Conservation (phyloP, 805 yeast genomes). For the Saccharomycopsis capsularis region DNA sequence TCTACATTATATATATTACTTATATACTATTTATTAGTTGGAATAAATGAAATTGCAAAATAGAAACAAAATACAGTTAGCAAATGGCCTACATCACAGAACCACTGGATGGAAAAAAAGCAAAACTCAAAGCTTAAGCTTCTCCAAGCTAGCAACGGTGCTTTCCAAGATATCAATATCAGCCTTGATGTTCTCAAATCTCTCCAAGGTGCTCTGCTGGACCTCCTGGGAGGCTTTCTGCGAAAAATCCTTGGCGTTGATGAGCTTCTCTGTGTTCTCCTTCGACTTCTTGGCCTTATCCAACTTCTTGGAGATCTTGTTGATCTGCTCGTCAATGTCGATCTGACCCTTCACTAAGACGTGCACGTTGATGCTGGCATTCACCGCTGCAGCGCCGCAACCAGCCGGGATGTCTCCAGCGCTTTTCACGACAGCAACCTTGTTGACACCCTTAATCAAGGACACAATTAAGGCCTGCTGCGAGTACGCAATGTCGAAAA, state of each 20-base stretch:
- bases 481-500: slow-evolving; percentile 46
- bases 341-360: slow-evolving; percentile 90
- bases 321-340: slow-evolving; percentile 85
- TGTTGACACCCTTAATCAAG: slow-evolving; percentile 83
- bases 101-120: no score
- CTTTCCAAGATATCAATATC: slow-evolving; percentile 87
- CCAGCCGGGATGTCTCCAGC: slow-evolving; percentile 71
- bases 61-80: no score
- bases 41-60: no score
- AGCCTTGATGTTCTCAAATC: slow-evolving; percentile 65
- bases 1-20: no score
- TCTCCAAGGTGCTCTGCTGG: slow-evolving; percentile 63
- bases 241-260: slow-evolving; percentile 68
- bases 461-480: slow-evolving; percentile 87
- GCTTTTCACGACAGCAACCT: slow-evolving; percentile 54
- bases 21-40: no score
- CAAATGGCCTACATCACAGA: no score
- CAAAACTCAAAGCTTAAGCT: slow-evolving; percentile 47
- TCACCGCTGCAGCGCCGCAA: slow-evolving; percentile 78
- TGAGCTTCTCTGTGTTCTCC: slow-evolving; percentile 46
- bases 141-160: slow-evolving; percentile 78
- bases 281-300: slow-evolving; percentile 55
- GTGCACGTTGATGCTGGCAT: slow-evolving; percentile 77
- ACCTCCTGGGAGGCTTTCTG: slow-evolving; percentile 80
- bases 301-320: slow-evolving; percentile 74